phyloP scores from a whole-genome alignment of 2,329 filamentous ascomycete genomes.

The Camillea tinctor region DNA sequence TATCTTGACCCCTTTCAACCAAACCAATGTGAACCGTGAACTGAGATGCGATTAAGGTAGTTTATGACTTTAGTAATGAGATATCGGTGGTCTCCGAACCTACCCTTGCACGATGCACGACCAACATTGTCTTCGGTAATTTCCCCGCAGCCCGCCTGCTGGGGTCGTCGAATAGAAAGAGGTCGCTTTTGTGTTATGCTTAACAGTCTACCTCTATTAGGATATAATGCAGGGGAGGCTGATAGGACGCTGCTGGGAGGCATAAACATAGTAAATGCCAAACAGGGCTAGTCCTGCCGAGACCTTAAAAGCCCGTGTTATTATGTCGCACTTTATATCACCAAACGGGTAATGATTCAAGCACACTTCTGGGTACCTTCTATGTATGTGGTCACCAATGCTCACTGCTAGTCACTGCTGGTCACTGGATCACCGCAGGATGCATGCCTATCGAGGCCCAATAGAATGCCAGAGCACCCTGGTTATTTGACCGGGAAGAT shows the following conservation, averaged over 20 bases:
- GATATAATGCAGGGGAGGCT: not conserved
- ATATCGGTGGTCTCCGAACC: not conserved
- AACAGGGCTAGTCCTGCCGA: not conserved
- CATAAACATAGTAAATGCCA: not conserved
- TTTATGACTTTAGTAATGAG: not conserved
- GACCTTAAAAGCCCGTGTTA: not conserved
- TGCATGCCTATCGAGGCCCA: not conserved
- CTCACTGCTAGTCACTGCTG: no score
- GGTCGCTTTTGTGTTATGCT: not conserved
- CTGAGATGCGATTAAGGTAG: conserved; percentile 3
- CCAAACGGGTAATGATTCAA: conserved; percentile 6
- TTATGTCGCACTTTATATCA: not conserved
- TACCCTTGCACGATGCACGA: not conserved
- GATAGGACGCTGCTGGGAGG: no score
- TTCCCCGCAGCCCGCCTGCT: not conserved
- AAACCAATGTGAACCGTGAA: conserved; percentile 29
- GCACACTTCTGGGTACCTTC: not conserved
- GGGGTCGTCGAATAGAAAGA: not conserved
- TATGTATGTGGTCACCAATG: no score
- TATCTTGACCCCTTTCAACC: conserved; percentile 25
- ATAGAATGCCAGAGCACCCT: not conserved
- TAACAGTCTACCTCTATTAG: not conserved
- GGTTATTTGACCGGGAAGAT: not conserved
- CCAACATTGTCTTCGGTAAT: not conserved
- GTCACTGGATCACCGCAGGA: conserved; percentile 4